Base-by-base conservation (phyloP, 352 stramenopile species). In the Phytopythium mirpurense region DNA sequence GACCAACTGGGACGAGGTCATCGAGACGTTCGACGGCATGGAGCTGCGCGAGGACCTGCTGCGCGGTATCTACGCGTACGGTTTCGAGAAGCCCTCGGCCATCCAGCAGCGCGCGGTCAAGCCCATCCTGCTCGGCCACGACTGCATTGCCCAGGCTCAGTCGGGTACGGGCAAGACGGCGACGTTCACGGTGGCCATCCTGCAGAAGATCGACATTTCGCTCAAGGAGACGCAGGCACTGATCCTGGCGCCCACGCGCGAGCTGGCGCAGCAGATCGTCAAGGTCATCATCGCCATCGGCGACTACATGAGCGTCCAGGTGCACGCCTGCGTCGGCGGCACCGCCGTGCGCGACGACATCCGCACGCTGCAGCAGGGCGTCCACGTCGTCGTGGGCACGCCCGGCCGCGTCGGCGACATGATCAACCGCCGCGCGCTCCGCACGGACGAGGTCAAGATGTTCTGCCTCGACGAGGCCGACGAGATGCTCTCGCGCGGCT, bases 11-110 rank as follows among this genome's bases (percentile, higher is more conserved):
- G 95, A 99, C 62, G 96, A 98, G 72, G 88, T 96, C 35, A 98
- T 98, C 60, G 92, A 98, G 65, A 96, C 89, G 21, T 99, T 99
- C 71, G 97, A 99, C 72, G 94, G 78, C 62, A 99, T 99, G 96
- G 91, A 98, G 34, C 74, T 99, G 50, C 93, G 95, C 44, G 96
- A 99, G 70, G 96, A 99, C 69, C 80, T 99, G 42, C 90, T 99
- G 29, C 87, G 97, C 61, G 98, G 98, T 54, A 99, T 99, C 69
- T 99, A 99, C 78, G 96, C 96, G 16, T 99, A 99, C 78, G 98
- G 98, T 96, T 99, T 99, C 68, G 98, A 99, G 76, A 99, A 99
- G 80, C 98, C 98, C 35, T 99, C 96, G 60, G 97, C 97, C 46
- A 99, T 99, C 78, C 98, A 99, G 80, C 96, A 99, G 78, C 85